A percentile compares a stretch with the other conserved stretches of the same genome.
These are phyloP conservation scores for Arachis hypogaea DNA, from an alignment of 306 rosid genomes.

Conservation along the genomic window DNA sequence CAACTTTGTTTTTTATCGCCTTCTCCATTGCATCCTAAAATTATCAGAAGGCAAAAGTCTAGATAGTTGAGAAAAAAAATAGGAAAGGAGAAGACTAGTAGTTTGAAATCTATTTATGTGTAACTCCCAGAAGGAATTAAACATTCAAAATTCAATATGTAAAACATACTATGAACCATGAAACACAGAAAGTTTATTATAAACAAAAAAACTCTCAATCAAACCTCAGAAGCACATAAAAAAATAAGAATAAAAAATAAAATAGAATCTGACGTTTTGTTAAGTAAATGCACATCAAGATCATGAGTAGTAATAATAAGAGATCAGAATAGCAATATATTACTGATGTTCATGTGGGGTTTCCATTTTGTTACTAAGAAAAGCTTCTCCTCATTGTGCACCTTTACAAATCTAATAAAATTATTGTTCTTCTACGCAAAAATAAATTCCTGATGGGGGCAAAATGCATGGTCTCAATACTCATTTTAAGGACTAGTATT, in stretches of 20 bases:
- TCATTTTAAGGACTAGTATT: not conserved
- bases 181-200: slow-evolving; percentile 3
- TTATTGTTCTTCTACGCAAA: not conserved
- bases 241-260: not conserved
- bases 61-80: slow-evolving; percentile 33
- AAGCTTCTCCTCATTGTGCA: not conserved
- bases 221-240: slow-evolving; percentile 1
- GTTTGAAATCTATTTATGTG: slow-evolving; percentile 1
- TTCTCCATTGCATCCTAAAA: slow-evolving; percentile 99
- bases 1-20: slow-evolving; percentile 93
- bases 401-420: not conserved
- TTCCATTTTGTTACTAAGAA: not conserved
- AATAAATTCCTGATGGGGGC: not conserved
- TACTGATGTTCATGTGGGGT: not conserved
- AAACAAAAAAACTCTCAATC: not conserved
- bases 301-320: not conserved
- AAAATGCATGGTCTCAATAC: not conserved
- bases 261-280: not conserved
- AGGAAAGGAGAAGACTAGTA: slow-evolving; percentile 20
- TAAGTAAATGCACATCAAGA: slow-evolving; percentile 16
- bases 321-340: not conserved
- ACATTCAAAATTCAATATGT: not conserved
- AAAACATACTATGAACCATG: slow-evolving; percentile 12
- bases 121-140: slow-evolving; percentile 18
- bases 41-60: slow-evolving; percentile 41